A percentile compares a stretch with the other conserved stretches of the same genome.
Conservation (phyloP, 2,329 filamentous ascomycete species). For the Epichloe baconii region DNA sequence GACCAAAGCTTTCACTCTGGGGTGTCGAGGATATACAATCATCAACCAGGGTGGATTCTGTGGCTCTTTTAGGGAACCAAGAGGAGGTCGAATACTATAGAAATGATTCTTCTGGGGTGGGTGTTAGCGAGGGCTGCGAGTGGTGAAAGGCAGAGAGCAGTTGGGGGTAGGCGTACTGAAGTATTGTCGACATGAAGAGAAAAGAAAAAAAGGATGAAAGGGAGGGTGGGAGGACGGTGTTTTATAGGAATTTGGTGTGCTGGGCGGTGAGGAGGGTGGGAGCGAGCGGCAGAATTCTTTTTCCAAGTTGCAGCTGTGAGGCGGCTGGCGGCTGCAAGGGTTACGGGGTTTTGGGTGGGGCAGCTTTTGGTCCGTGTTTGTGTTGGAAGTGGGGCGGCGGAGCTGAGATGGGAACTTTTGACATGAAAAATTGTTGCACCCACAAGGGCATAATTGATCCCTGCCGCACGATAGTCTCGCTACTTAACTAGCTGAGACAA, state of each 20-base stretch:
- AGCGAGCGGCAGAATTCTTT: no score
- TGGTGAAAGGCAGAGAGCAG: slow-evolving; percentile 8
- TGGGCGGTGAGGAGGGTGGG: slow-evolving; percentile 2
- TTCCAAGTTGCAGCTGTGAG: no score
- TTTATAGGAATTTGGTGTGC: slow-evolving; percentile 26
- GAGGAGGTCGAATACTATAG: slow-evolving; percentile 92
- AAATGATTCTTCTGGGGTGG: slow-evolving; percentile 68
- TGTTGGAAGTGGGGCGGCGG: no score
- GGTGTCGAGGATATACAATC: slow-evolving; percentile 73
- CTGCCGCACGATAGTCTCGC: no score
- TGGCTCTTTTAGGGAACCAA: slow-evolving; percentile 87
- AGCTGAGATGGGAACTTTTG: no score
- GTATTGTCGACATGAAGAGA: slow-evolving; percentile 50
- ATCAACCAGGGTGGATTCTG: slow-evolving; percentile 94
- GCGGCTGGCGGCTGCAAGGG: no score
- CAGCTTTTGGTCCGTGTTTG: no score
- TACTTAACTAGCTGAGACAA: no score
- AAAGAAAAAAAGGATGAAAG: slow-evolving; percentile 29
- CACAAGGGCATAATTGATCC: no score
- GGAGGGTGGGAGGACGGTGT: slow-evolving; percentile 11
- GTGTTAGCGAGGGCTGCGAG: slow-evolving; percentile 10
- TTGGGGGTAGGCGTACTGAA: slow-evolving; percentile 33
- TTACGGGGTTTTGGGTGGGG: no score
- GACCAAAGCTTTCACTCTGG: slow-evolving; percentile 67
- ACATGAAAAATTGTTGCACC: no score